Evolutionary conservation across 805 yeast genomes (phyloP), one percentile per base, ranked within the genome.

Genomic region (Candida tibetensis): DNA sequence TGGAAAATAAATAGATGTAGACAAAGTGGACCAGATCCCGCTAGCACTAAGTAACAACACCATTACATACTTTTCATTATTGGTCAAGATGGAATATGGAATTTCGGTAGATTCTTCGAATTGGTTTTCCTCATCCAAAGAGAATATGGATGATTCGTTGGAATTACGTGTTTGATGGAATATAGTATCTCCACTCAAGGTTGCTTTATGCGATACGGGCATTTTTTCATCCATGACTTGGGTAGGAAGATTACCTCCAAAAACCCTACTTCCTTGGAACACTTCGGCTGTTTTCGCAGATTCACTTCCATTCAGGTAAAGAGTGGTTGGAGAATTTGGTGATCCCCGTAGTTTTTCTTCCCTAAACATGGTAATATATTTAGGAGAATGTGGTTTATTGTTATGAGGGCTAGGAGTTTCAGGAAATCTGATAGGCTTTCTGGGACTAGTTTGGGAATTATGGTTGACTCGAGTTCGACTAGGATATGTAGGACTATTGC

Each of bases 1-100:
- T 0, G 95, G 95, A 60, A 85, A 82, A 54, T 85, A 88, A 9
- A 87, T 85, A 0, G 95, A 85, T 46, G 82, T 76, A 0, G 90
- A 79, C 2, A 85, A 65, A 0, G 93, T 68, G 2, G 95, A 85
- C 67, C 83, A 81, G 29, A 79, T 60, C 0, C 86, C 85, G 2
- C 76, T 60, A 3, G 64, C 2, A 72, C 75, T 41, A 69, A 70
- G 21, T 63, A 60, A 4, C n/a, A 40, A 25, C 8, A 44, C 44
- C 28, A 80, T 47, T 4, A 68, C 26, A 14, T 53, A 39, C 45
- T 71, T 69, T 33, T 79, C 82, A 3, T 40, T 41, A 3, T 50
- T 40, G 0, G 66, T 60, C 26, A 77, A 63, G 5, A 80, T 69
- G 0, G 84, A 66, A 46, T 71, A 68, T 1, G 78, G 61, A 4